phyloP scores from a whole-genome alignment of 2,329 filamentous ascomycete species.

The Raffaelea albimanens region DNA sequence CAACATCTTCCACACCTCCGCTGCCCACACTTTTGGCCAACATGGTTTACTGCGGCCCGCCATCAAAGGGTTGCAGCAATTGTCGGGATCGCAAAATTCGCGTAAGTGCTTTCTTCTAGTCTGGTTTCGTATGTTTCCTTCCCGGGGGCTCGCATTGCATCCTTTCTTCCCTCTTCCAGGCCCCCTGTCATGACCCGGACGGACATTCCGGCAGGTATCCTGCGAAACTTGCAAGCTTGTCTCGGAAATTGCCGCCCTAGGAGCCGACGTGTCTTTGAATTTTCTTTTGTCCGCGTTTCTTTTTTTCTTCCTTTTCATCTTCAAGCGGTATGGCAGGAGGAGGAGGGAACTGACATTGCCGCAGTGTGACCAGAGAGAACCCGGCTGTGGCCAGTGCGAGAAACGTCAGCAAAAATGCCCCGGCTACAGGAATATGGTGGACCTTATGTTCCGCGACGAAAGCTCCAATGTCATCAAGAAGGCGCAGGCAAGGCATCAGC shows the following conservation, averaged over 20 bases:
- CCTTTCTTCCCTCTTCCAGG: too few relatives aligned
- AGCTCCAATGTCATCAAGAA: constrained; percentile 46
- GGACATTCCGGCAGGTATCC: too few relatives aligned
- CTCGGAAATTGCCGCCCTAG: too few relatives aligned
- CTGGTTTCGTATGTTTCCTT: neutral
- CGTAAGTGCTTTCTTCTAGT: constrained; percentile 27
- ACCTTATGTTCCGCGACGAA: constrained; percentile 50
- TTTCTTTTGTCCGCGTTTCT: neutral
- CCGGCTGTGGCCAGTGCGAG: constrained; percentile 44
- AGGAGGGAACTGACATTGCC: too few relatives aligned
- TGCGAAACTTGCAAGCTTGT: too few relatives aligned
- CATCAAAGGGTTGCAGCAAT: constrained; percentile 45
- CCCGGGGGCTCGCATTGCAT: too few relatives aligned
- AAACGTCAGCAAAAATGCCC: constrained; percentile 42
- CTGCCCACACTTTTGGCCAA: neutral
- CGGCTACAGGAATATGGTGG: constrained; percentile 44
- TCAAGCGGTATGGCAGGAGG: too few relatives aligned
- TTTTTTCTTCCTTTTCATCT: too few relatives aligned
- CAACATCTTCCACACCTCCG: too few relatives aligned
- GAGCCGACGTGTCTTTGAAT: neutral
- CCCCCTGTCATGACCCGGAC: too few relatives aligned
- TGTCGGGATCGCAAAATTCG: constrained; percentile 47
- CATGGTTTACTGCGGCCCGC: constrained; percentile 51
- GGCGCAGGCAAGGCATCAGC: constrained; percentile 27
- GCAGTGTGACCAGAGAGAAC: constrained; percentile 44